A percentile compares a stretch with the other conserved stretches of the same genome.
Evolutionary conservation across 306 rosid genomes (phyloP).

Genomic region (Abrus pulchellus): DNA sequence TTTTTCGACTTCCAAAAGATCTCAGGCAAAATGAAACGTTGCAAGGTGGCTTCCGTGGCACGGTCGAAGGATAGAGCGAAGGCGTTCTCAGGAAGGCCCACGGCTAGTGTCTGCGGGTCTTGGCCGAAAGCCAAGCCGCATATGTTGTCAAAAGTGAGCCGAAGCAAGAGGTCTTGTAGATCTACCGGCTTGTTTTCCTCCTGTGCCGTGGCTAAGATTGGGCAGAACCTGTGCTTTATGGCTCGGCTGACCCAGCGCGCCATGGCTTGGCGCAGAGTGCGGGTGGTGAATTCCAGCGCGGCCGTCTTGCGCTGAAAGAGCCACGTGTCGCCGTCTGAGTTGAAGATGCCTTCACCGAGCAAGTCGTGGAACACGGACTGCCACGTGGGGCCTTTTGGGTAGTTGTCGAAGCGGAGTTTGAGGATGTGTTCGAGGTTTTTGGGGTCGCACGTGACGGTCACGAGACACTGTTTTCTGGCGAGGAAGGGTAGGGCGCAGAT

Average conservation of each 20-base stretch:
- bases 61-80: conserved; percentile 57
- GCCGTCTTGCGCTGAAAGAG: conserved; percentile 91
- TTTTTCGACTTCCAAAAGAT: conserved; percentile 54
- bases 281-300: conserved; percentile 88
- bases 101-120: conserved; percentile 75
- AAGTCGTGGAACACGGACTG: conserved; percentile 83
- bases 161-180: conserved; percentile 85
- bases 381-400: conserved; percentile 96
- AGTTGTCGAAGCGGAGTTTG: conserved; percentile 83
- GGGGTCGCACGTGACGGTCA: conserved; percentile 96
- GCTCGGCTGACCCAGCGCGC: conserved; percentile 96
- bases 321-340: conserved; percentile 93
- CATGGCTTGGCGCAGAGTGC: conserved; percentile 96
- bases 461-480: conserved; percentile 73
- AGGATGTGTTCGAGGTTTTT: conserved; percentile 85
- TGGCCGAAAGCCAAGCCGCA: conserved; percentile 88
- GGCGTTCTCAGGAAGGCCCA: conserved; percentile 49
- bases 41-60: conserved; percentile 59
- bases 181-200: conserved; percentile 57
- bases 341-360: conserved; percentile 88
- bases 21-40: conserved; percentile 57
- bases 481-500: conserved; percentile 72
- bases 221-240: conserved; percentile 74
- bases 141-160: conserved; percentile 93
- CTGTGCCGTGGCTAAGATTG: conserved; percentile 69